A percentile compares a stretch with the other conserved stretches of the same genome.
Evolutionary conservation across 495 filamentous ascomycete species (phyloP).

Genomic region (Daldinia grandis): DNA sequence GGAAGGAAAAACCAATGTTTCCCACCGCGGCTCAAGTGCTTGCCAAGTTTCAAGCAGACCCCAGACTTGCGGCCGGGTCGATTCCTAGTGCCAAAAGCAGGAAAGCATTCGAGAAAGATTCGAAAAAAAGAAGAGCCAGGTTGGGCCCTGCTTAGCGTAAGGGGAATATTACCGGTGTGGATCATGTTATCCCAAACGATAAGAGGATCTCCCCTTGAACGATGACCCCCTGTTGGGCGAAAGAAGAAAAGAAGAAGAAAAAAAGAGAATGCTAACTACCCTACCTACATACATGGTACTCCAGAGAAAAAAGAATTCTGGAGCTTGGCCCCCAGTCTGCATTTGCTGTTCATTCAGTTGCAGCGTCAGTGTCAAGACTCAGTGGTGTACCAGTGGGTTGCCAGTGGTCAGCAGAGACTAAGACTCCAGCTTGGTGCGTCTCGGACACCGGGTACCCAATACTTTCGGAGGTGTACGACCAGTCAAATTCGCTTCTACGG

Average conservation of each 20-base stretch:
- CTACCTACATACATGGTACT: not conserved
- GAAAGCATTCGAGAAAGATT: conserved; percentile 49
- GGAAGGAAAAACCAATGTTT: conserved; percentile 37
- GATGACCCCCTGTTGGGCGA: conserved; percentile 23
- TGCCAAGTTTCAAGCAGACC: conserved; percentile 41
- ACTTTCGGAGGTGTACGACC: conserved; percentile 39
- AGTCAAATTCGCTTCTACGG: conserved; percentile 31
- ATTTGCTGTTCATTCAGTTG: conserved; percentile 39
- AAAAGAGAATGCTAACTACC: not conserved
- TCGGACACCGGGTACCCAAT: conserved; percentile 41
- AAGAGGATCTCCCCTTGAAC: conserved; percentile 45
- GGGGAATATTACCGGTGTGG: conserved; percentile 49
- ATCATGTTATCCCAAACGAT: conserved; percentile 38
- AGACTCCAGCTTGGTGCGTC: conserved; percentile 27
- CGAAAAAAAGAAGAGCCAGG: conserved; percentile 40
- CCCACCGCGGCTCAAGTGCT: conserved; percentile 39
- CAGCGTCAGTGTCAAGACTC: conserved; percentile 6
- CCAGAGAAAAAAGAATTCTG: conserved; percentile 28
- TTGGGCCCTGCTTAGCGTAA: conserved; percentile 45
- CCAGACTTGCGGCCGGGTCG: conserved; percentile 42
- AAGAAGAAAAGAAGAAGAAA: conserved; percentile 23
- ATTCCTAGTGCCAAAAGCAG: conserved; percentile 40
- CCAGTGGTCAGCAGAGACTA: conserved; percentile 25
- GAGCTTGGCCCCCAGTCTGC: conserved; percentile 32
- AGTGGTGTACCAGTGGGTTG: not conserved